Evolutionary conservation across 2,329 filamentous ascomycete genomes (phyloP).

Genomic region (Ascochyta lentis): DNA sequence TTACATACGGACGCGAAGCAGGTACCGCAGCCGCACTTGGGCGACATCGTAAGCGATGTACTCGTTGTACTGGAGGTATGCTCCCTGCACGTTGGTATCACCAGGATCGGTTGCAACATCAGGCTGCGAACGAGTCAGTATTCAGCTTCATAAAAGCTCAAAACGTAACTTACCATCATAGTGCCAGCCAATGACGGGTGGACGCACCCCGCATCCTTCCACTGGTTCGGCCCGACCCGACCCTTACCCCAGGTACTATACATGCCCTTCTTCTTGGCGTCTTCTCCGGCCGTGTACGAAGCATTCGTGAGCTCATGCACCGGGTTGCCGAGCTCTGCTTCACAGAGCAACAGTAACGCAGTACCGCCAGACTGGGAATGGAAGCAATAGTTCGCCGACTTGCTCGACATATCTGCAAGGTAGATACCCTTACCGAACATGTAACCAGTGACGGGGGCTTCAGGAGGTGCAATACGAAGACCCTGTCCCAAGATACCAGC

Average conservation of each 20-base stretch:
- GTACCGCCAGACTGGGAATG: conserved; percentile 67
- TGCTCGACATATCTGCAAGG: conserved; percentile 79
- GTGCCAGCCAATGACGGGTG: conserved; percentile 71
- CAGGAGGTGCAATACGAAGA: conserved; percentile 84
- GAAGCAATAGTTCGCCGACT: conserved; percentile 80
- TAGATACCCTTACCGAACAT: conserved; percentile 95
- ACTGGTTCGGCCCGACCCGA: conserved; percentile 65
- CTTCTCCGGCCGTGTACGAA: conserved; percentile 68
- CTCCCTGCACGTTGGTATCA: conserved; percentile 54
- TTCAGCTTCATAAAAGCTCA: neutral
- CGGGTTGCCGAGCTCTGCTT: conserved; percentile 80
- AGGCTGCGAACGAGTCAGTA: conserved; percentile 29
- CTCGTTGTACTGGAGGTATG: conserved; percentile 71
- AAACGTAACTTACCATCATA: conserved; percentile 65
- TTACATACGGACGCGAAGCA: conserved; percentile 63
- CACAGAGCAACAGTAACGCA: conserved; percentile 80
- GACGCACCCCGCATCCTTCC: conserved; percentile 77
- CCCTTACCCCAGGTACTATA: conserved; percentile 76
- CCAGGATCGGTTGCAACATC: conserved; percentile 52
- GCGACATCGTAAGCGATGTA: conserved; percentile 74
- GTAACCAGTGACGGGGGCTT: conserved; percentile 80
- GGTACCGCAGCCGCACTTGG: conserved; percentile 73
- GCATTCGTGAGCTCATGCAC: conserved; percentile 68
- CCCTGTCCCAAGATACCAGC: conserved; percentile 88
- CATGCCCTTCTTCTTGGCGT: conserved; percentile 66